These are phyloP conservation scores for Agrocybe pediades DNA, from an alignment of 768 basidiomycete species.

Conservation along the genomic window DNA sequence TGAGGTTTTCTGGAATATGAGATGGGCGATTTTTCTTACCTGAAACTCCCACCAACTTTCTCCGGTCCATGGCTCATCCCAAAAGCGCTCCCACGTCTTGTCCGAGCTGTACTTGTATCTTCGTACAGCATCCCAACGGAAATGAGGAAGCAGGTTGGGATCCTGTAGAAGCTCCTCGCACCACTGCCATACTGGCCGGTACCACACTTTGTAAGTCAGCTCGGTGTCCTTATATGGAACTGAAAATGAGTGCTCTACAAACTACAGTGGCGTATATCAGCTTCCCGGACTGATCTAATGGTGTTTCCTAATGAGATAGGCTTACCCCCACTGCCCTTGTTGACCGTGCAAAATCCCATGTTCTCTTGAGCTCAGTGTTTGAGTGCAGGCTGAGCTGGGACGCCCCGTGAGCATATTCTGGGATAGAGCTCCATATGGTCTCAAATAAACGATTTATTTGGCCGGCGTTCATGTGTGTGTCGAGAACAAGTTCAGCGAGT, in stretches of 20 bases:
- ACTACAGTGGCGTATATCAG: conserved; percentile 1
- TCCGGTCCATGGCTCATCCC: conserved; percentile 39
- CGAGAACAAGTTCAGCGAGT: conserved; percentile 15
- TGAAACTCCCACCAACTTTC: conserved; percentile 37
- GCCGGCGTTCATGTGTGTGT: conserved; percentile 2
- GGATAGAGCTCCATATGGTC: not conserved
- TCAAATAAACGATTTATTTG: conserved; percentile 23
- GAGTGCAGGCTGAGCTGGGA: not conserved
- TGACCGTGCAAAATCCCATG: not conserved
- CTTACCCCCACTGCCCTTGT: not conserved
- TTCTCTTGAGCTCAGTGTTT: not conserved
- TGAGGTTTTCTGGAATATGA: no score
- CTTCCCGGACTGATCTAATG: conserved; percentile 1
- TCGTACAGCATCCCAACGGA: conserved; percentile 17
- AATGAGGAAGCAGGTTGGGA: conserved; percentile 14
- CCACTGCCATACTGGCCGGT: conserved; percentile 10
- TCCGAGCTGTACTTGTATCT: conserved; percentile 22
- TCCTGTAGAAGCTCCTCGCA: conserved; percentile 26
- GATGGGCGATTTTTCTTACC: conserved; percentile 26
- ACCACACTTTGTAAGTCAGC: conserved; percentile 3
- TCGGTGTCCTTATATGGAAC: conserved; percentile 4
- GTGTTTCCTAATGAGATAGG: not conserved
- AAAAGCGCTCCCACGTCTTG: conserved; percentile 25
- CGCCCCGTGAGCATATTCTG: not conserved
- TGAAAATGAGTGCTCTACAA: not conserved